A percentile compares a stretch with the other conserved stretches of the same genome.
These are phyloP conservation scores for Heliosperma pusillum DNA, from an alignment of 148 eudicot genomes.

Conservation along the genomic window DNA sequence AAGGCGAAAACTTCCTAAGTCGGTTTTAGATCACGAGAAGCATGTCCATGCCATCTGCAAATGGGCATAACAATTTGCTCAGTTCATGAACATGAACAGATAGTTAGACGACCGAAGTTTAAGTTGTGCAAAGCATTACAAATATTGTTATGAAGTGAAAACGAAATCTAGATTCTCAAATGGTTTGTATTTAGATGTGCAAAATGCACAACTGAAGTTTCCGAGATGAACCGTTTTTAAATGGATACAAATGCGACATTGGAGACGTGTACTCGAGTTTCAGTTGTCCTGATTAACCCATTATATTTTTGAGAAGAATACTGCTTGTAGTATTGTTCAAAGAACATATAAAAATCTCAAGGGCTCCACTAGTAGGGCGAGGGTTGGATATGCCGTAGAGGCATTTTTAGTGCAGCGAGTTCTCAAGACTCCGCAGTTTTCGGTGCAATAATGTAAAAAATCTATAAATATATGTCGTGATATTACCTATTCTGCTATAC, in stretches of 20 bases:
- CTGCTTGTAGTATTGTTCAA: background rate
- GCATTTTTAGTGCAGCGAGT: background rate
- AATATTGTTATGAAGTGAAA: background rate
- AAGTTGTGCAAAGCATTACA: background rate
- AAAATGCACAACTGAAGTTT: background rate
- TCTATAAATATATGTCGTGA: background rate
- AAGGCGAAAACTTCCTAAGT: slow-evolving; percentile 24
- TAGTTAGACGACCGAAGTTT: background rate
- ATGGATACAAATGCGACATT: background rate
- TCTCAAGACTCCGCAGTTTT: too few species aligned
- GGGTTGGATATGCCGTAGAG: background rate
- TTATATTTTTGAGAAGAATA: background rate
- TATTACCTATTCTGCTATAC: background rate
- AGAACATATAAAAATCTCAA: background rate
- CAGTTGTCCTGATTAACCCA: background rate
- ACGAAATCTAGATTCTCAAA: background rate
- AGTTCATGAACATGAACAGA: background rate
- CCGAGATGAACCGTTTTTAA: background rate
- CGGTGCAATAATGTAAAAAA: background rate
- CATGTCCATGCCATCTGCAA: slow-evolving; percentile 98
- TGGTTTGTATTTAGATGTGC: background rate
- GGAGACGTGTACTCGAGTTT: background rate
- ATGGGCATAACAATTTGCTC: background rate
- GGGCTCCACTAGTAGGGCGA: background rate
- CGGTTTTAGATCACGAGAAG: slow-evolving; percentile 65